These are phyloP conservation scores for Vachellia collinsii DNA, from an alignment of 306 rosid species.

Conservation along the genomic window DNA sequence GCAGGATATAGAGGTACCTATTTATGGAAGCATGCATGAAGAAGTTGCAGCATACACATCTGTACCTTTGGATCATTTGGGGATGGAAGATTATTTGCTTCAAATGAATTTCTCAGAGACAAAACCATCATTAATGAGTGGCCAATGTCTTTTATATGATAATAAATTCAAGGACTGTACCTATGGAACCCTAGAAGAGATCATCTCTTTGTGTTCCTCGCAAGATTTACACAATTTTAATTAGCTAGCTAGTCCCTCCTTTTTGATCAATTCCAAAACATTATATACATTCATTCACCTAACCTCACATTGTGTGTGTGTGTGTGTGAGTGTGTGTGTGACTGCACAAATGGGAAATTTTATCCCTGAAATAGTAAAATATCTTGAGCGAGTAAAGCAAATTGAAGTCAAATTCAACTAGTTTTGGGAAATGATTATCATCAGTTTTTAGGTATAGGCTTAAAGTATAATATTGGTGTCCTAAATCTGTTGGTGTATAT, in stretches of 20 bases:
- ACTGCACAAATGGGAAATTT: neutral
- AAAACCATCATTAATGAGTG: conserved; percentile 37
- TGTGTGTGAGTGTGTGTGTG: too few relatives aligned
- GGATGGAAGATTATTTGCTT: conserved; percentile 82
- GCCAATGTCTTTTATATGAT: conserved; percentile 58
- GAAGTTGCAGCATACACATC: conserved; percentile 52
- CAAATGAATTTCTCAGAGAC: conserved; percentile 59
- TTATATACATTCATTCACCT: neutral
- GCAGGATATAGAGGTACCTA: conserved; percentile 58
- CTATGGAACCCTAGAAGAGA: conserved; percentile 83
- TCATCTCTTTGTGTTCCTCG: conserved; percentile 70
- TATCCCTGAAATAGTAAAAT: neutral
- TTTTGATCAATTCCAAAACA: neutral
- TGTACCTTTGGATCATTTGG: conserved; percentile 46
- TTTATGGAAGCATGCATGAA: conserved; percentile 48
- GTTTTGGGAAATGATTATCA: neutral
- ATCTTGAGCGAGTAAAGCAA: neutral
- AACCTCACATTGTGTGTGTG: neutral
- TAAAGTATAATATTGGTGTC: too few relatives aligned
- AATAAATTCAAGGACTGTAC: conserved; percentile 52
- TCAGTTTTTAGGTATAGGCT: neutral
- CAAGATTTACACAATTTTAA: conserved; percentile 44
- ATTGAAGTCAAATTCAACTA: neutral
- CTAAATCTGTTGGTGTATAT: neutral
- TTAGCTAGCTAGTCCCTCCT: neutral